Evolutionary conservation across 208 protist genomes (phyloP).

Genomic region (Ichthyophonus hoferi): DNA sequence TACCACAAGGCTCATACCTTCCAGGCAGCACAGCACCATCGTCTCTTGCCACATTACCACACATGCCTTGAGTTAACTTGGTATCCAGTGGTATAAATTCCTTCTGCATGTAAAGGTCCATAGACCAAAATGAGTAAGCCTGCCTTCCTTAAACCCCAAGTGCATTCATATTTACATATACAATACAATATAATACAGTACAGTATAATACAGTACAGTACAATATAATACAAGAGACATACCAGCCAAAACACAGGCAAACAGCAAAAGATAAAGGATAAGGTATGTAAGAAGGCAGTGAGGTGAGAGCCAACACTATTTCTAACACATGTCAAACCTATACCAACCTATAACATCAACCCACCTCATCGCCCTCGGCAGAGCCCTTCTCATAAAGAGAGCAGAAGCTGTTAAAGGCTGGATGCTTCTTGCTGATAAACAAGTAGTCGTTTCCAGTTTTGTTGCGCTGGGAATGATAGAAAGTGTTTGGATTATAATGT

Average conservation of each 20-base stretch:
- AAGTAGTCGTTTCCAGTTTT: background rate
- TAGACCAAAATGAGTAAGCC: too few relatives aligned
- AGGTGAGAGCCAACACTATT: too few relatives aligned
- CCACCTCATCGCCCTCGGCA: background rate
- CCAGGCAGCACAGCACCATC: background rate
- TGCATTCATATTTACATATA: too few relatives aligned
- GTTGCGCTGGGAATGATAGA: background rate
- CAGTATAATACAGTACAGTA: too few relatives aligned
- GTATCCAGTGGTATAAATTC: background rate
- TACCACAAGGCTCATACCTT: constrained; percentile 11
- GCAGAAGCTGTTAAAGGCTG: background rate
- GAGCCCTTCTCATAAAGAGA: background rate
- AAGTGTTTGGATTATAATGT: too few relatives aligned
- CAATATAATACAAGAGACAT: background rate
- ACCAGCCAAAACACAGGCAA: background rate
- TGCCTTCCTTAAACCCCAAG: too few relatives aligned
- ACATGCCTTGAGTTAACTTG: background rate
- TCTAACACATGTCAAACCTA: too few relatives aligned
- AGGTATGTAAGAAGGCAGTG: background rate
- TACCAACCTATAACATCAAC: too few relatives aligned
- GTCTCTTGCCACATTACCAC: background rate
- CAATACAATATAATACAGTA: too few relatives aligned
- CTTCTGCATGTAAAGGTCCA: background rate
- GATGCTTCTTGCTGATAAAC: background rate
- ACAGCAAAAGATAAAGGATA: background rate